phyloP scores from a whole-genome alignment of 129 eudicot genomes.

The Scalesia atractyloides region DNA sequence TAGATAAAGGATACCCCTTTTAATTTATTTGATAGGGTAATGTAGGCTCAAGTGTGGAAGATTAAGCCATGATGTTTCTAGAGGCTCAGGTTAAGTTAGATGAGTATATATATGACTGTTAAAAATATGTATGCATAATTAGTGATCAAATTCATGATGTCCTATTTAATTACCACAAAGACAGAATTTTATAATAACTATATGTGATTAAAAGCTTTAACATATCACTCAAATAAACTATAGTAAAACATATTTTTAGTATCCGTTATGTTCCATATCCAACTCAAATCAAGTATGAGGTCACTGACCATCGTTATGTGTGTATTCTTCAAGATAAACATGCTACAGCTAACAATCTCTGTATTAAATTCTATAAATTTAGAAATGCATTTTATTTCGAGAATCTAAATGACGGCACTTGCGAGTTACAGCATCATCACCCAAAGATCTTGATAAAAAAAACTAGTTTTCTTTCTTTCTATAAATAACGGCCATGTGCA shows the following conservation, averaged over 20 bases:
- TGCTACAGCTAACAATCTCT: not conserved
- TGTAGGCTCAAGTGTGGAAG: no score
- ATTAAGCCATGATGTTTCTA: no score
- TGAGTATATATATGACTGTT: no score
- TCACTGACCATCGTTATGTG: not conserved
- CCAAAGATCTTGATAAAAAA: not conserved
- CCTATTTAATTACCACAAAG: not conserved
- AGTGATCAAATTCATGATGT: no score
- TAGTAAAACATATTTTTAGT: not conserved
- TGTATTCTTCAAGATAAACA: conserved; percentile 1
- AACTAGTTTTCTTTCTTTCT: not conserved
- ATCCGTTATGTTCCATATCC: not conserved
- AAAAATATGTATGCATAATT: no score
- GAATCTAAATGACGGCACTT: conserved; percentile 1
- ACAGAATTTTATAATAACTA: not conserved
- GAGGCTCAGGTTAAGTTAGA: no score
- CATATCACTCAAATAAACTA: not conserved
- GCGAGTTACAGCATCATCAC: not conserved
- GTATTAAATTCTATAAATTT: not conserved
- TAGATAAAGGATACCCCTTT: no score
- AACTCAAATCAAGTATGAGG: not conserved
- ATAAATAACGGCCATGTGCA: conserved; percentile 15
- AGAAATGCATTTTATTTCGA: not conserved
- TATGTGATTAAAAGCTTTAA: not conserved
- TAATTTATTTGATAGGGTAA: no score